Conservation (phyloP, 2,329 filamentous ascomycete genomes). For the Cytospora mali region DNA sequence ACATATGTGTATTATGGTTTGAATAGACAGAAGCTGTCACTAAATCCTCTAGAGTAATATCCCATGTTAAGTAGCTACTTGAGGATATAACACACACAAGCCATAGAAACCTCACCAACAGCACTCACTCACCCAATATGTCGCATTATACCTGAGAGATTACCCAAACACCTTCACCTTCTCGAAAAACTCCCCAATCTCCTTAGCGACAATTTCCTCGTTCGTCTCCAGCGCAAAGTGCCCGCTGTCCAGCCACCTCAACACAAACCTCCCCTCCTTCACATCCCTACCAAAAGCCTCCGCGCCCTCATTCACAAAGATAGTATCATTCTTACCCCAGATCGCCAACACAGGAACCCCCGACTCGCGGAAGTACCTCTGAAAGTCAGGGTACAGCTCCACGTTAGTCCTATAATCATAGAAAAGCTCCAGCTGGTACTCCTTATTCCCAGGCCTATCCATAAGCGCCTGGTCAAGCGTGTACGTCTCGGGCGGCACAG, state of each 20-base stretch:
- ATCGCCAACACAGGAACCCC: constrained; percentile 57
- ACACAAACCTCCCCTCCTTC: constrained; percentile 42
- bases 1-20: not conserved
- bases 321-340: constrained; percentile 60
- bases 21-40: not conserved
- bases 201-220: constrained; percentile 35
- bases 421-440: constrained; percentile 59
- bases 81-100: too few relatives aligned
- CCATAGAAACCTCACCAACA: not conserved
- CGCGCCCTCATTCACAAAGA: constrained; percentile 54
- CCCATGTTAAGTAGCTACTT: not conserved
- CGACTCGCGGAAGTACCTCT: constrained; percentile 54
- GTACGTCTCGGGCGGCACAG: constrained; percentile 49
- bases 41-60: too few relatives aligned
- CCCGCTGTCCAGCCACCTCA: constrained; percentile 56
- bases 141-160: not conserved
- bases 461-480: constrained; percentile 53
- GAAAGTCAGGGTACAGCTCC: constrained; percentile 55
- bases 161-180: constrained; percentile 21
- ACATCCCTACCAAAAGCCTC: constrained; percentile 57
- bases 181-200: constrained; percentile 36
- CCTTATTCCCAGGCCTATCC: constrained; percentile 48
- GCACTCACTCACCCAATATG: not conserved
- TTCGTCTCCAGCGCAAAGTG: constrained; percentile 55
- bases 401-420: constrained; percentile 61